Conservation (phyloP, 2,329 filamentous ascomycete species). For the Daldinia sp. region DNA sequence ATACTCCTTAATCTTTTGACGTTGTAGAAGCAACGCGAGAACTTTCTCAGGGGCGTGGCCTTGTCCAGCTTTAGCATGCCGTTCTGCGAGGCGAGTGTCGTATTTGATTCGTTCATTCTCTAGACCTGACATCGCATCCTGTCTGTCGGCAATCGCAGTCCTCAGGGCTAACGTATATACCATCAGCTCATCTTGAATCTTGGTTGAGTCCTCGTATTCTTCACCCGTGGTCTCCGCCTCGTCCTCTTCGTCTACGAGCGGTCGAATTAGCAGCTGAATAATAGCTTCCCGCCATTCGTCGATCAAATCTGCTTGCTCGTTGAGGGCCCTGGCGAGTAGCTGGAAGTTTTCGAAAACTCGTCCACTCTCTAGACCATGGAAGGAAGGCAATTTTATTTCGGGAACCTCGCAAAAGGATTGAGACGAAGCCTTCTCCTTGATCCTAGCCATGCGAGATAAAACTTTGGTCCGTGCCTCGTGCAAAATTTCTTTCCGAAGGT, state of each 20-base stretch:
- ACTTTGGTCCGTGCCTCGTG: constrained; percentile 67
- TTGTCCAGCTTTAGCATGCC: constrained; percentile 70
- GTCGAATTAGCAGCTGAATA: constrained; percentile 76
- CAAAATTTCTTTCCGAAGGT: constrained; percentile 83
- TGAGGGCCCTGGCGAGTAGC: constrained; percentile 72
- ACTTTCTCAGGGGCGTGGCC: constrained; percentile 78
- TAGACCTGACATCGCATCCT: constrained; percentile 80
- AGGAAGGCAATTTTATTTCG: constrained; percentile 64
- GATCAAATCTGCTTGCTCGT: constrained; percentile 77
- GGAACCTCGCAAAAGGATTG: constrained; percentile 73
- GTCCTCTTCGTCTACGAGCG: constrained; percentile 86
- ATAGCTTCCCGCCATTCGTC: constrained; percentile 81
- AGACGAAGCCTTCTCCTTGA: constrained; percentile 65
- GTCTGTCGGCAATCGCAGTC: constrained; percentile 81
- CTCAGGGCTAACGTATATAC: constrained; percentile 85
- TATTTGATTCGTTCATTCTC: constrained; percentile 79
- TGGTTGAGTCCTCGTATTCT: constrained; percentile 89
- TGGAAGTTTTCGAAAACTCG: constrained; percentile 75
- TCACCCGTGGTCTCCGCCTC: constrained; percentile 82
- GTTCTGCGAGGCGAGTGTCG: constrained; percentile 74
- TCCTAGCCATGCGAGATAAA: constrained; percentile 71
- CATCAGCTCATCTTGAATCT: constrained; percentile 88
- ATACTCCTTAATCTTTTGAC: constrained; percentile 62
- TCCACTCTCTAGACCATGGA: constrained; percentile 79
- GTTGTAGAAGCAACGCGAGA: constrained; percentile 63